These are phyloP conservation scores for Ustilago bromivora DNA, from an alignment of 1,284 basidiomycete species.

Conservation along the genomic window DNA sequence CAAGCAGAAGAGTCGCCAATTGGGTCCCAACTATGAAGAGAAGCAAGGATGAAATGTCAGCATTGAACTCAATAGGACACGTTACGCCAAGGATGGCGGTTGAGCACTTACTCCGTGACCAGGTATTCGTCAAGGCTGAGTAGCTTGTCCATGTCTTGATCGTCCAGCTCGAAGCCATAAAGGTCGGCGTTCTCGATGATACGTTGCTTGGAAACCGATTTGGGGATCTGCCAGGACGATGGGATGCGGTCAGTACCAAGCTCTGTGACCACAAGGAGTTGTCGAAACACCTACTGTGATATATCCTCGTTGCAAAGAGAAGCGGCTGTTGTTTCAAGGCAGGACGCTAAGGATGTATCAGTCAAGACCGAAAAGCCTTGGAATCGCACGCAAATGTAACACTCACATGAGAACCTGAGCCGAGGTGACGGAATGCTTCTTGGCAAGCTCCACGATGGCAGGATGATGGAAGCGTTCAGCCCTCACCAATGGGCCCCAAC, in stretches of 20 bases:
- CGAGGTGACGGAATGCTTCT: constrained; percentile 26
- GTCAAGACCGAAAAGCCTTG: neutral
- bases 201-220: constrained; percentile 77
- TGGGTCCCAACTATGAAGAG: constrained; percentile 25
- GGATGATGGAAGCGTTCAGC: constrained; percentile 37
- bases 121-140: constrained; percentile 28
- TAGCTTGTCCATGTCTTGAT: constrained; percentile 74
- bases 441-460: constrained; percentile 18
- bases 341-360: neutral
- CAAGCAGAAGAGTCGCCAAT: constrained; percentile 29
- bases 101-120: constrained; percentile 32
- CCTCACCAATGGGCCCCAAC: constrained; percentile 33
- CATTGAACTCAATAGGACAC: neutral
- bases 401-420: constrained; percentile 34
- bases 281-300: constrained; percentile 22
- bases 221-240: constrained; percentile 72
- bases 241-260: neutral
- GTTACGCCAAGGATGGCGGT: neutral
- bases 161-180: constrained; percentile 76
- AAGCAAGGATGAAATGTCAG: neutral
- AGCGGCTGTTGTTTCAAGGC: constrained; percentile 15
- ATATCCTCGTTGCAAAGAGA: constrained; percentile 36
- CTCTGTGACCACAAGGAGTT: neutral
- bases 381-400: neutral
- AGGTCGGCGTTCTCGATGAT: constrained; percentile 80